Percentiles rank a stretch among this genome's conserved stretches.
Evolutionary conservation across 2,329 filamentous ascomycete genomes (phyloP).

Genomic region (Aspergillus glaucus): DNA sequence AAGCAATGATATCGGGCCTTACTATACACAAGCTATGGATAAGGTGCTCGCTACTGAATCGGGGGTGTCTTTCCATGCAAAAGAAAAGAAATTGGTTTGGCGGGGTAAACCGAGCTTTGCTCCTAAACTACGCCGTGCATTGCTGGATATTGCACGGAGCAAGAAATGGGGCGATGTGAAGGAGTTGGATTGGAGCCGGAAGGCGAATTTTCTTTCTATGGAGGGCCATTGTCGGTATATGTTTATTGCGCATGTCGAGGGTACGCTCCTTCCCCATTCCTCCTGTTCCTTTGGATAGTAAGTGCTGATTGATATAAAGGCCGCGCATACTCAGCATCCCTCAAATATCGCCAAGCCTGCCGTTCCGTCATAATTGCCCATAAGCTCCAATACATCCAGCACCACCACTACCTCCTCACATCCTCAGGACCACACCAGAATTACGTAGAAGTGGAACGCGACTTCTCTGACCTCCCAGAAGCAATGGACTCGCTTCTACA

Average conservation of each 20-base stretch:
- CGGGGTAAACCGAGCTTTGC: slow-evolving; percentile 3
- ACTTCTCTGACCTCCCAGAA: neutral
- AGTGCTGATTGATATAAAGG: neutral
- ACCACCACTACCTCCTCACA: neutral
- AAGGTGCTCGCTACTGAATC: slow-evolving; percentile 1
- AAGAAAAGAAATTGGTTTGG: slow-evolving; percentile 2
- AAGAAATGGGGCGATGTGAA: neutral
- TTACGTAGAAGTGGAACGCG: neutral
- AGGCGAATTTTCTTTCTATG: neutral
- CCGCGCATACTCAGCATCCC: neutral
- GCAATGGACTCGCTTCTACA: neutral
- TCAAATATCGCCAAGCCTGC: neutral
- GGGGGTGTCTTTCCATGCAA: neutral
- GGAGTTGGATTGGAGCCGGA: neutral
- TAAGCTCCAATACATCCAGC: neutral
- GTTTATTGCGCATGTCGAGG: neutral
- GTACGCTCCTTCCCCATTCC: neutral
- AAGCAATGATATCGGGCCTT: slow-evolving; percentile 1
- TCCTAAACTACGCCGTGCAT: slow-evolving; percentile 1
- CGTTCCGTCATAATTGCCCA: neutral
- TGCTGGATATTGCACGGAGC: neutral
- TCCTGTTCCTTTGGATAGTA: neutral
- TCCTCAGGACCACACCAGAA: neutral
- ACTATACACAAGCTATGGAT: neutral
- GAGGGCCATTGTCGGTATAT: neutral